A percentile compares a stretch with the other conserved stretches of the same genome.
These are phyloP conservation scores for Simmondsia chinensis DNA, from an alignment of 148 eudicot genomes.

Conservation along the genomic window DNA sequence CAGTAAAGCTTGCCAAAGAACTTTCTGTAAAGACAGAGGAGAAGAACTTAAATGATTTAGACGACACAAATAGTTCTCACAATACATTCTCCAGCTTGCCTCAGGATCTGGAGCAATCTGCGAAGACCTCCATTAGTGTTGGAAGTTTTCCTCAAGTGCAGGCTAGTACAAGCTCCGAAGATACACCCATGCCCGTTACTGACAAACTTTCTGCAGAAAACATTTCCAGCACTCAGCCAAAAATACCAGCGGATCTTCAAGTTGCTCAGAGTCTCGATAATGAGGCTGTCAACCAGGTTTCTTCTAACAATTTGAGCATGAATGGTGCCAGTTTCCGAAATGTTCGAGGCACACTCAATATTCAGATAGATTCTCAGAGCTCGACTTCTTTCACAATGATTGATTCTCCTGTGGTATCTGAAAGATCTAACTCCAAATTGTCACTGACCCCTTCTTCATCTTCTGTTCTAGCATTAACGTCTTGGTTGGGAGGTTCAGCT, in stretches of 20 bases:
- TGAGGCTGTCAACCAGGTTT: slow-evolving; percentile 33
- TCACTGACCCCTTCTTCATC: slow-evolving; percentile 38
- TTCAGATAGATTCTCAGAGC: slow-evolving; percentile 66
- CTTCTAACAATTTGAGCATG: slow-evolving; percentile 24
- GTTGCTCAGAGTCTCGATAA: slow-evolving; percentile 25
- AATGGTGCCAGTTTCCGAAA: slow-evolving; percentile 33
- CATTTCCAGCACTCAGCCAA: slow-evolving; percentile 13
- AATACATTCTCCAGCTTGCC: slow-evolving; percentile 90
- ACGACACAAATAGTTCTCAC: slow-evolving; percentile 81
- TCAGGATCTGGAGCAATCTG: slow-evolving; percentile 72
- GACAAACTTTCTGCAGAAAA: slow-evolving; percentile 13
- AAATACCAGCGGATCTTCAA: slow-evolving; percentile 25
- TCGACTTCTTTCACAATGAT: slow-evolving; percentile 40
- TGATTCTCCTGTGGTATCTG: slow-evolving; percentile 78
- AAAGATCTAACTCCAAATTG: slow-evolving; percentile 48
- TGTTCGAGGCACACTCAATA: slow-evolving; percentile 24
- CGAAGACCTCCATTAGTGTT: slow-evolving; percentile 66
- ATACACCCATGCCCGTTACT: slow-evolving; percentile 32
- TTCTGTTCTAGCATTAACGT: slow-evolving; percentile 47
- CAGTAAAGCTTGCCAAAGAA: slow-evolving; percentile 77
- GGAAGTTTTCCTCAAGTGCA: slow-evolving; percentile 77
- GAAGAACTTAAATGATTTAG: slow-evolving; percentile 50
- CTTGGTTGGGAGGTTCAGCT: slow-evolving; percentile 55
- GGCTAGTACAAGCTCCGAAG: slow-evolving; percentile 87
- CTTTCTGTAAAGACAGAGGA: slow-evolving; percentile 72